Conservation (phyloP, 1,284 basidiomycete genomes). For the Gymnopus androsaceus region DNA sequence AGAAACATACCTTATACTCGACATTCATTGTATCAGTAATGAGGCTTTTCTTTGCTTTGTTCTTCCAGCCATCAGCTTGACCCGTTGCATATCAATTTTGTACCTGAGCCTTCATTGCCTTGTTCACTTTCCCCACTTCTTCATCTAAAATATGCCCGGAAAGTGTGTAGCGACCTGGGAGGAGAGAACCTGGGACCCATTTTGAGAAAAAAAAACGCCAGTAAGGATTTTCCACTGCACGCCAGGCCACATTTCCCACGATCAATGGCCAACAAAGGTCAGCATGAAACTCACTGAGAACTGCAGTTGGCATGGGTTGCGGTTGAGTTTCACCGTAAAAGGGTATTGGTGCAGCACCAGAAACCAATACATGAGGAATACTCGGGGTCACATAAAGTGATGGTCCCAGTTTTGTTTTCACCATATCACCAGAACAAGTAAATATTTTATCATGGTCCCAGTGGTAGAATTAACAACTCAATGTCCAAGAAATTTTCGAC, state of each 20-base stretch:
- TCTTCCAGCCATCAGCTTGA: constrained; percentile 38
- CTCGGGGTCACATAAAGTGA: too few relatives aligned
- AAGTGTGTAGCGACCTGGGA: background rate
- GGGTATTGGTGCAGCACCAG: too few relatives aligned
- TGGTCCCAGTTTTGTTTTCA: too few relatives aligned
- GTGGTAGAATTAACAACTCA: too few relatives aligned
- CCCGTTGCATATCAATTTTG: constrained; percentile 24
- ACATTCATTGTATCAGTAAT: constrained; percentile 25
- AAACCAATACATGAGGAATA: too few relatives aligned
- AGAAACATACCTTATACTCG: constrained; percentile 23
- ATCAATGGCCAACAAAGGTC: background rate
- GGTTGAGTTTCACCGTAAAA: too few relatives aligned
- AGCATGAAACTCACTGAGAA: constrained; percentile 3
- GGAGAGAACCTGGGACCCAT: background rate
- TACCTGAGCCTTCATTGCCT: constrained; percentile 11
- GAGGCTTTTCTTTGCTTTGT: constrained; percentile 27
- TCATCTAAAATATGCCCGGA: constrained; percentile 2
- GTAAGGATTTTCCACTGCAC: background rate
- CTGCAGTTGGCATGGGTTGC: too few relatives aligned
- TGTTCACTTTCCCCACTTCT: constrained; percentile 21
- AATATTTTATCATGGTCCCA: too few relatives aligned
- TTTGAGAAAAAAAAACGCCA: background rate
- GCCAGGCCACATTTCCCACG: background rate
- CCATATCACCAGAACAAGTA: too few relatives aligned
- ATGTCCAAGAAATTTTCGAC: too few relatives aligned